Evolutionary conservation across 495 filamentous ascomycete genomes (phyloP).

Genomic region (Penicillium silybi): DNA sequence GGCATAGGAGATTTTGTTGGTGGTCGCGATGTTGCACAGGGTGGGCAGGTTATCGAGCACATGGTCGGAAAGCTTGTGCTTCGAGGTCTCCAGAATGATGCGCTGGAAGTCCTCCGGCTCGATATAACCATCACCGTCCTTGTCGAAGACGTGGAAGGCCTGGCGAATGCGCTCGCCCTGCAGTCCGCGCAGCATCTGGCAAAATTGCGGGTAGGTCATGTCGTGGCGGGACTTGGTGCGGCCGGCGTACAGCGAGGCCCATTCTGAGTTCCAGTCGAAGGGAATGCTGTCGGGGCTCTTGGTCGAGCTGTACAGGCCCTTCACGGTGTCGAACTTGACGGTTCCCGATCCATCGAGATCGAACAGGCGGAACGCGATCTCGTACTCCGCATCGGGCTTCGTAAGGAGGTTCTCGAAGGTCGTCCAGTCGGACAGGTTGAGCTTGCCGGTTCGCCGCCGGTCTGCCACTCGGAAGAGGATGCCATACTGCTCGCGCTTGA

Average conservation of each 20-base stretch:
- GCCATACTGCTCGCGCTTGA: conserved; percentile 88
- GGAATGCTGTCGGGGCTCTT: conserved; percentile 78
- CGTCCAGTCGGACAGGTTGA: conserved; percentile 81
- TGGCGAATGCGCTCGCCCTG: conserved; percentile 95
- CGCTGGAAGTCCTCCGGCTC: conserved; percentile 93
- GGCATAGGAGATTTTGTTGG: conserved; percentile 93
- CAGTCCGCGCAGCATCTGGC: conserved; percentile 93
- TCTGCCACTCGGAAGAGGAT: conserved; percentile 92
- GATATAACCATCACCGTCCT: conserved; percentile 94
- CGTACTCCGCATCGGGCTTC: conserved; percentile 97
- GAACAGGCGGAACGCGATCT: conserved; percentile 96
- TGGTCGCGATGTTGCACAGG: conserved; percentile 88
- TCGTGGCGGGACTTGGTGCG: conserved; percentile 77
- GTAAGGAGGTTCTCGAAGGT: conserved; percentile 89
- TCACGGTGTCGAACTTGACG: conserved; percentile 85
- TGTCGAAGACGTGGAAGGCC: conserved; percentile 89
- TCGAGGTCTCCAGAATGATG: conserved; percentile 90
- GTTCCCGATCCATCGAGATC: conserved; percentile 75
- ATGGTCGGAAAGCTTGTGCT: conserved; percentile 96
- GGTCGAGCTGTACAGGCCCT: conserved; percentile 73
- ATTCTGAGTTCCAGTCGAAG: conserved; percentile 95
- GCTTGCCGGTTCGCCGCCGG: conserved; percentile 61
- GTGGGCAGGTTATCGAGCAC: conserved; percentile 90
- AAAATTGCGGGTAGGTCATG: conserved; percentile 94
- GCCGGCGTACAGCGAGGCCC: conserved; percentile 93